Base-by-base conservation (phyloP, 192 early-diverging fungal genomes). In the Haplosporangium gracile region DNA sequence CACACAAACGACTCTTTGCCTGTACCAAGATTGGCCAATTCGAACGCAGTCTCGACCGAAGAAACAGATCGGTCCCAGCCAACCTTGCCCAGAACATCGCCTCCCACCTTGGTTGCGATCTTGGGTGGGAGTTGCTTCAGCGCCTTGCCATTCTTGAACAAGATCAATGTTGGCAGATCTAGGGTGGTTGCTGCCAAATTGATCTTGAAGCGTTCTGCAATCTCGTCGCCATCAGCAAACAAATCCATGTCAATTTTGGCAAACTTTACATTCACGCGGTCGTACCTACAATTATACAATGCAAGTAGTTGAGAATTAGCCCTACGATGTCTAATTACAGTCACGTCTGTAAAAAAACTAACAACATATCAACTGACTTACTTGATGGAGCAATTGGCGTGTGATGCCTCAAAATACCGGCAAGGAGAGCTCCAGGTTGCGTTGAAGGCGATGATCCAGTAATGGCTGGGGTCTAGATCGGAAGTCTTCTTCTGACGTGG, bases 391-490 rank as follows among this genome's bases (percentile, higher is more conserved):
- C 88, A 79, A 65, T 89, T 74, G 4, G 92, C 92, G 22, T 91
- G 76, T 26, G 89, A 83, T 49, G 82, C 83, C 60, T 93, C 92
- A 83, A 93, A 93, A 71, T 90, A 80, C 34, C 88, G 85, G 49
- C 89, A 93, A 7, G 90, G 77, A 11, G 87, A 76, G 26, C 89
- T 90, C 92, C 92, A 93, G n/a, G 87, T 89, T 15, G 88, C 82
- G 55, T 90, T 90, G 51, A 91, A 84, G 68, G 91, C 88, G 29
- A 93, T 83, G 18, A 90, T 83, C 92, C 92, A 93, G 73, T 93
- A 91, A 74, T 90, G 81, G 38, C 81, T 76, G 0, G 79, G 74
- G 0, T 78, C 83, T 29, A 82, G 24, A 60, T 71, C 82, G 34
- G 69, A 75, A 5, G 60, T 65, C 60, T 26, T 29, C 60, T 65